Base-by-base conservation (phyloP, 768 basidiomycete species). In the Boletellus ananiceps region DNA sequence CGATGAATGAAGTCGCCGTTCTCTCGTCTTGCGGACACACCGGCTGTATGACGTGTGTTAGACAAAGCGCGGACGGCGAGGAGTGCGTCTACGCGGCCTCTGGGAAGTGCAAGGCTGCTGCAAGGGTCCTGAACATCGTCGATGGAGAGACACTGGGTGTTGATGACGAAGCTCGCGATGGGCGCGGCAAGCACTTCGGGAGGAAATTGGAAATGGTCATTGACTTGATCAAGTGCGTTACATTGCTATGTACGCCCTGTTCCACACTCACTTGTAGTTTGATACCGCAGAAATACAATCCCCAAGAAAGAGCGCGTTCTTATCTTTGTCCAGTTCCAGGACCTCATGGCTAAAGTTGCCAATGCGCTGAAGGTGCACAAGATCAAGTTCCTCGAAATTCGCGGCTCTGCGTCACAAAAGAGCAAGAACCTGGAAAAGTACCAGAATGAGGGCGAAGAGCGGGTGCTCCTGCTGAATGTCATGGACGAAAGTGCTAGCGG, bases 401-500 rank as follows among this genome's bases (percentile, higher is more conserved):
- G 80, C 50, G 92, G 93, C 36, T 78, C 80, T 4, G 85, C 88
- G 5, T 76, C 80, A 43, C 72, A 77, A 56, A 88, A 86, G 73
- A 90, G 88, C 67, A 88, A 88, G 60, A 85, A 82, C 49, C 72
- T 97, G 38, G 86, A 90, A 57, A 79, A 76, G 58, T 97, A 94
- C 78, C 94, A 97, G 68, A 82, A 86, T 47, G 74, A 82, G 38
- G 81, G 84, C 60, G 71, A 78, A 49, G 88, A 88, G 57, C 80
- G 84, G 29, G 92, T 93, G 14, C 74, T 97, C 40, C 74, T 97
- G 46, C 71, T 97, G 53, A 92, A 92, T 58, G 88, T 95, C 54
- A 93, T 89, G 82, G 92, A 95, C 67, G 92, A 94, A 69, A 93
- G 89, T 53, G 89, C 91, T n/a, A 89, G 88, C 51, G 91, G 91